Conservation (phyloP, 352 stramenopile genomes). For the Globisporangium rhizosaccharum region DNA sequence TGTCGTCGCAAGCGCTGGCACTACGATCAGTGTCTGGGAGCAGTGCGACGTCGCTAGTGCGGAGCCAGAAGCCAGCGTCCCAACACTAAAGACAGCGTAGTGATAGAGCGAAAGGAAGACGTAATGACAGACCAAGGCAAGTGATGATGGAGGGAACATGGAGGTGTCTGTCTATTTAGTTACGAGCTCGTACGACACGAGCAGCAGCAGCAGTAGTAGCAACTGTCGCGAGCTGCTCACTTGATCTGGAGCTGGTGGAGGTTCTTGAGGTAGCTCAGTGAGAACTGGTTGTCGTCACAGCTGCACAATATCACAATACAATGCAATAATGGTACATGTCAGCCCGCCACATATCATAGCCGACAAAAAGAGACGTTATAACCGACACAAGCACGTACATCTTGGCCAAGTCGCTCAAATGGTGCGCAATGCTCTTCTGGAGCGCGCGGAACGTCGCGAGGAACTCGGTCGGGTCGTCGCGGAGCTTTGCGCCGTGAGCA, state of each 20-base stretch:
- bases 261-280: conserved; percentile 78
- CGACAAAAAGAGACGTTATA: neutral
- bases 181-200: conserved; percentile 8
- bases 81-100: neutral
- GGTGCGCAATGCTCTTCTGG: conserved; percentile 81
- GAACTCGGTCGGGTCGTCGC: conserved; percentile 71
- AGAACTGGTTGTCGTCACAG: conserved; percentile 89
- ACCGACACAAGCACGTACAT: conserved; percentile 46
- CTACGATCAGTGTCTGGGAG: conserved; percentile 49
- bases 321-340: conserved; percentile 5
- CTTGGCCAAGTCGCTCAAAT: conserved; percentile 81
- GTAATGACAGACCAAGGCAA: neutral
- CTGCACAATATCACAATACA: conserved; percentile 18
- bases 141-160: neutral
- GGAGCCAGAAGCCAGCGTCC: neutral
- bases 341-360: neutral
- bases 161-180: conserved; percentile 42
- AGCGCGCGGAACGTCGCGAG: conserved; percentile 79
- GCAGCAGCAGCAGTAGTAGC: no score
- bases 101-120: neutral
- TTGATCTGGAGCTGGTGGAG: conserved; percentile 46
- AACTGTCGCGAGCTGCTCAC: neutral
- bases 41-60: conserved; percentile 7
- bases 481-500: conserved; percentile 86
- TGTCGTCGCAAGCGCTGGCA: conserved; percentile 81